Evolutionary conservation across 2,329 filamentous ascomycete genomes (phyloP).

Genomic region (Ophiostoma angusticollis): DNA sequence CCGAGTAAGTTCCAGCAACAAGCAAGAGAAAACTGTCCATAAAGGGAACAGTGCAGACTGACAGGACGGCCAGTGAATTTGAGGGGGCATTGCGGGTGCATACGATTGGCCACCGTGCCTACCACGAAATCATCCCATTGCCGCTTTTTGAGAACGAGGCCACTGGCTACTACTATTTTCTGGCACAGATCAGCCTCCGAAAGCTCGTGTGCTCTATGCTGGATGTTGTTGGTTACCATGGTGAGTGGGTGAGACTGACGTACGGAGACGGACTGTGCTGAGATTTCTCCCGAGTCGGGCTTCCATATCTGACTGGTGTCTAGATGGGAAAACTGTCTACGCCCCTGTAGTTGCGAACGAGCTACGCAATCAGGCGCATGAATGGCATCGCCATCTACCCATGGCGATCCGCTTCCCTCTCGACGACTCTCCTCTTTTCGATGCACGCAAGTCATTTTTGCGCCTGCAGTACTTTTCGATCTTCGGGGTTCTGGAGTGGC

Average conservation of each 20-base stretch:
- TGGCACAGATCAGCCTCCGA: constrained; percentile 11
- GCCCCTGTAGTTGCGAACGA: constrained; percentile 9
- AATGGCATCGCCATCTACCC: constrained; percentile 12
- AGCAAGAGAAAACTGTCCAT: neutral
- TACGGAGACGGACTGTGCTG: too few species aligned
- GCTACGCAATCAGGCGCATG: constrained; percentile 9
- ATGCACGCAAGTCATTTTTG: constrained; percentile 11
- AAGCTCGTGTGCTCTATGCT: constrained; percentile 9
- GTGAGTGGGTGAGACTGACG: neutral
- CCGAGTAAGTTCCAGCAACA: constrained; percentile 3
- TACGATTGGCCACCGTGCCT: constrained; percentile 10
- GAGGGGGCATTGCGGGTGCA: constrained; percentile 8
- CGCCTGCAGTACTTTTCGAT: constrained; percentile 11
- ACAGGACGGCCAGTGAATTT: constrained; percentile 10
- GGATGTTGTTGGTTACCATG: constrained; percentile 10
- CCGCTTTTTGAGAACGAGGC: constrained; percentile 11
- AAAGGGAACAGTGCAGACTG: too few species aligned
- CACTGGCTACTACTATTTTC: constrained; percentile 13
- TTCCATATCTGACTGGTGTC: too few species aligned
- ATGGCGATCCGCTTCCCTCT: constrained; percentile 12
- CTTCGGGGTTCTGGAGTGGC: constrained; percentile 9
- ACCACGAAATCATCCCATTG: constrained; percentile 11
- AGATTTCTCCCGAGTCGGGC: too few species aligned
- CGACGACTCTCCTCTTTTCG: constrained; percentile 10
- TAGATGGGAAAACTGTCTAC: constrained; percentile 9